phyloP scores from a whole-genome alignment of 2,329 filamentous ascomycete species.

The Fusarium sp. region DNA sequence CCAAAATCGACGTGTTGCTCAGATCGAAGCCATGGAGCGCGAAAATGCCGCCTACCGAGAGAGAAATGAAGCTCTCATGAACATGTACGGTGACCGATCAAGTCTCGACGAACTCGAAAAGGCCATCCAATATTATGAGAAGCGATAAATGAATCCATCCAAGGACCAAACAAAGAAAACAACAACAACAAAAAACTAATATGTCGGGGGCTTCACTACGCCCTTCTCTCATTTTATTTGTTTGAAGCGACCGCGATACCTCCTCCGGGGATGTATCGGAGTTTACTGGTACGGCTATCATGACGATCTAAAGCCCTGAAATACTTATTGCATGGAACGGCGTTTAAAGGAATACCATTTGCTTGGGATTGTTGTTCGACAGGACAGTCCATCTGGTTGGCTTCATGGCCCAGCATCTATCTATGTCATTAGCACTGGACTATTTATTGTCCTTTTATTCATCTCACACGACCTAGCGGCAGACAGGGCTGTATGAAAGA shows the following conservation, averaged over 20 bases:
- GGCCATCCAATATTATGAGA: slow-evolving; percentile 63
- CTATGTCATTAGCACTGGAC: slow-evolving; percentile 12
- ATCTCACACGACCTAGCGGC: slow-evolving; percentile 10
- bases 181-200: slow-evolving; percentile 1
- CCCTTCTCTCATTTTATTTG: slow-evolving; percentile 13
- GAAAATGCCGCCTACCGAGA: slow-evolving; percentile 54
- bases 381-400: slow-evolving; percentile 8
- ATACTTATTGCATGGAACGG: slow-evolving; percentile 37
- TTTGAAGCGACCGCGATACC: slow-evolving; percentile 29
- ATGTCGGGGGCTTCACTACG: neutral
- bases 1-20: slow-evolving; percentile 48
- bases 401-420: neutral
- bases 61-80: slow-evolving; percentile 60
- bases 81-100: slow-evolving; percentile 64
- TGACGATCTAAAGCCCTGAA: slow-evolving; percentile 23
- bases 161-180: slow-evolving; percentile 7
- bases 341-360: slow-evolving; percentile 44
- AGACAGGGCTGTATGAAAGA: slow-evolving; percentile 14
- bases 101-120: slow-evolving; percentile 63
- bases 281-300: slow-evolving; percentile 34
- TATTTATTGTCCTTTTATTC: neutral
- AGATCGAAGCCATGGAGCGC: slow-evolving; percentile 52
- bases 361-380: slow-evolving; percentile 22
- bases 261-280: slow-evolving; percentile 19
- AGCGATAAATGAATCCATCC: slow-evolving; percentile 44